These are phyloP conservation scores for Claviceps fusiformis DNA, from an alignment of 2,329 filamentous ascomycete species.

Conservation along the genomic window DNA sequence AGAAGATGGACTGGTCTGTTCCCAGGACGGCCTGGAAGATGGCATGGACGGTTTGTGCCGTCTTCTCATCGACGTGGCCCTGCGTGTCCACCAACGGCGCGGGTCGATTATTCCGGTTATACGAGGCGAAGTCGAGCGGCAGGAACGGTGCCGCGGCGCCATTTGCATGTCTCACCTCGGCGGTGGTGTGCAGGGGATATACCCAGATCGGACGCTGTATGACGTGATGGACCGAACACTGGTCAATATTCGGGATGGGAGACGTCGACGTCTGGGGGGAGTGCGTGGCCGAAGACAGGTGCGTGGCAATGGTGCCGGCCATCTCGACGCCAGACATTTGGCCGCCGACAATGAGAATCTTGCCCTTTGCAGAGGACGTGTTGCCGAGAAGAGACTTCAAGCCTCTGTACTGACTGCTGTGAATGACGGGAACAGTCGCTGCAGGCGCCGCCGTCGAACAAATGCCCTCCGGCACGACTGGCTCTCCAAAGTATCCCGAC, in stretches of 20 bases:
- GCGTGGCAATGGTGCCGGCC: conserved; percentile 55
- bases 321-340: conserved; percentile 76
- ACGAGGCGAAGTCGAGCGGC: conserved; percentile 59
- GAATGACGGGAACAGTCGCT: conserved; percentile 37
- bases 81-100: conserved; percentile 46
- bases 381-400: conserved; percentile 33
- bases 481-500: conserved; percentile 62
- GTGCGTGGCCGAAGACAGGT: conserved; percentile 51
- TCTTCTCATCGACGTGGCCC: conserved; percentile 47
- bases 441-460: conserved; percentile 17
- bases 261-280: conserved; percentile 32
- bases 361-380: conserved; percentile 30
- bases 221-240: conserved; percentile 53
- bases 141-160: conserved; percentile 46
- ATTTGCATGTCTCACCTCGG: conserved; percentile 26
- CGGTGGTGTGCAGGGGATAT: conserved; percentile 45
- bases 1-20: conserved; percentile 40
- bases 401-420: conserved; percentile 54
- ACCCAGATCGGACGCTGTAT: conserved; percentile 59
- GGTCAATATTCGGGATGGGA: conserved; percentile 26
- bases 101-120: conserved; percentile 52
- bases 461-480: conserved; percentile 33
- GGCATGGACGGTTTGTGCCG: conserved; percentile 38
- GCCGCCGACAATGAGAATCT: conserved; percentile 62
- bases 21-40: conserved; percentile 36